Evolutionary conservation across 164 flowering plant species (phyloP), one percentile per base, ranked within the genome.

Genomic region (Platanus orientalis): DNA sequence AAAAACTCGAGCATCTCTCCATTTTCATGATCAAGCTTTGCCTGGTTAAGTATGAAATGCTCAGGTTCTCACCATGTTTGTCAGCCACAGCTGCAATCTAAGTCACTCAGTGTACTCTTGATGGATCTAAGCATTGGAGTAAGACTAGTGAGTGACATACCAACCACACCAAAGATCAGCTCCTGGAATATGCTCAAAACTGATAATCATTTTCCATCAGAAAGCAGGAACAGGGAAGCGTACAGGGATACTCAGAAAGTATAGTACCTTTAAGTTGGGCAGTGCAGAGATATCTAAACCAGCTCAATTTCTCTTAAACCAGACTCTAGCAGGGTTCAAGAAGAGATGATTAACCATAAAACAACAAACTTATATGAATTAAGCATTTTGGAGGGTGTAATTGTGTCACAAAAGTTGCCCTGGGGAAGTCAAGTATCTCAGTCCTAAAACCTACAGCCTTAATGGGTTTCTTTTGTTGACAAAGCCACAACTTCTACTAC

Each of bases 31-130:
- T 84, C 34, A 93, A 87, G 75, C 81, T 88, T 25, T 81, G 86
- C 74, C 74, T 91, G 54, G 86, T 87, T 21, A 89, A 89, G 54
- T 87, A 84, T 47, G 80, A 85, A 44, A 85, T 81, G 86, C 79
- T 91, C 47, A 78, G 67, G 76, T 89, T 80, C 75, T 78, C 82
- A 29, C 96, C 97, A 17, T 91, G 96, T 17, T 50, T 84, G 26
- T 65, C 89, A 72, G 86, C 96, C 7, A 86, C 90, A 21, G 88
- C 92, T 34, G 92, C 96, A 21, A 61, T 91, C 39, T 91, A 82
- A 69, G 81, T 86, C 26, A 92, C 92, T 56, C 86, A 84, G 61
- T 79, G 83, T 49, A 74, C 85, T 30, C 66, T 90, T 16, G 58
- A 54, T 39, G 75, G 77, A 39, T 58, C 66, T 21, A 82, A 58